These are phyloP conservation scores for Ascochyta koolunga DNA, from an alignment of 2,329 filamentous ascomycete species.

Conservation along the genomic window DNA sequence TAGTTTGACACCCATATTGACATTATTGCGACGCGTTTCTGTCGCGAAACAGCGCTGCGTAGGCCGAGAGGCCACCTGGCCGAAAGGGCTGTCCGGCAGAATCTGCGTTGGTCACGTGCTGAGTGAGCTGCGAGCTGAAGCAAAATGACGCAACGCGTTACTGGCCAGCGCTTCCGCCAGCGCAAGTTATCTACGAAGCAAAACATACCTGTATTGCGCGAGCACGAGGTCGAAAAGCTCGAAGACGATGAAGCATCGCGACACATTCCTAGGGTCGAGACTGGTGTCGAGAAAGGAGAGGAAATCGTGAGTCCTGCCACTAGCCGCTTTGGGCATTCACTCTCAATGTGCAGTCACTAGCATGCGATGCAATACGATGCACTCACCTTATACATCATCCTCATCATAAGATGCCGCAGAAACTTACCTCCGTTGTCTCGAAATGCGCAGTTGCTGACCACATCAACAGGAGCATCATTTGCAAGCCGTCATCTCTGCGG, in stretches of 20 bases:
- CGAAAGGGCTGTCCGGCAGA: slow-evolving; percentile 25
- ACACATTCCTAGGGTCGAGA: slow-evolving; percentile 84
- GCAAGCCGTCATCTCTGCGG: slow-evolving; percentile 77
- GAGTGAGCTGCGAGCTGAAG: slow-evolving; percentile 14
- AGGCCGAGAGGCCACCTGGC: slow-evolving; percentile 32
- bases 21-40: slow-evolving; percentile 37
- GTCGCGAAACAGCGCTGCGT: slow-evolving; percentile 29
- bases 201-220: slow-evolving; percentile 82
- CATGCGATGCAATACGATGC: slow-evolving; percentile 3
- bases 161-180: slow-evolving; percentile 71
- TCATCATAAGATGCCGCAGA: background rate
- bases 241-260: slow-evolving; percentile 86
- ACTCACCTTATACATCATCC: background rate
- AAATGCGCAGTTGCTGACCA: slow-evolving; percentile 24
- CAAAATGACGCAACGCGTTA: slow-evolving; percentile 47
- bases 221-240: slow-evolving; percentile 85
- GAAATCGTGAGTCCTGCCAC: slow-evolving; percentile 79
- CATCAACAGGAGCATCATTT: slow-evolving; percentile 84
- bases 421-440: slow-evolving; percentile 19
- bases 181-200: slow-evolving; percentile 94
- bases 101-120: slow-evolving; percentile 39
- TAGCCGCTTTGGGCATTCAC: slow-evolving; percentile 39
- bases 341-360: slow-evolving; percentile 1
- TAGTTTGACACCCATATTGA: slow-evolving; percentile 39
- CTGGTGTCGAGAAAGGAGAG: slow-evolving; percentile 95